Evolutionary conservation across 1,284 basidiomycete species (phyloP).

Genomic region (Ceratobasidium sp.): DNA sequence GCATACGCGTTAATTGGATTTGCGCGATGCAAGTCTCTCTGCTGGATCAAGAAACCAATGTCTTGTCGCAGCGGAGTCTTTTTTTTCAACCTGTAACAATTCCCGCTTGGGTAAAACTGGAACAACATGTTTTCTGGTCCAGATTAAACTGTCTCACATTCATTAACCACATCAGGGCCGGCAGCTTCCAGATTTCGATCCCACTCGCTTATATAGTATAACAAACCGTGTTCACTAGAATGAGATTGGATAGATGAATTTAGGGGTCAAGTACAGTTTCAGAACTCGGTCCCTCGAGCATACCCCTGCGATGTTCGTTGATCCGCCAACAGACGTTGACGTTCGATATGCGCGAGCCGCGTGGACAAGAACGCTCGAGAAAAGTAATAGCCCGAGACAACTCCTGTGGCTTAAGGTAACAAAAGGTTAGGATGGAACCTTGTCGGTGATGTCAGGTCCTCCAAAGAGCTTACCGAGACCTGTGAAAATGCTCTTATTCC

Average conservation of each 20-base stretch:
- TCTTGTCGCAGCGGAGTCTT: background rate
- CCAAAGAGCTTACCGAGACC: constrained; percentile 23
- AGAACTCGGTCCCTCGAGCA: background rate
- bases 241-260: background rate
- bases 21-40: background rate
- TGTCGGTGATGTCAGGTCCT: background rate
- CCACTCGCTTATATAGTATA: background rate
- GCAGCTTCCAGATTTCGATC: background rate
- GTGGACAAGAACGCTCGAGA: constrained; percentile 36
- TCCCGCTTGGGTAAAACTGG: background rate
- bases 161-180: background rate
- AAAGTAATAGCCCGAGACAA: constrained; percentile 29
- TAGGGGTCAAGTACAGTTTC: constrained; percentile 11
- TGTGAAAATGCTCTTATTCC: constrained; percentile 33
- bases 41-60: background rate
- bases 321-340: constrained; percentile 23
- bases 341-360: constrained; percentile 30
- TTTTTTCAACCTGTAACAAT: background rate
- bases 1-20: background rate
- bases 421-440: constrained; percentile 12
- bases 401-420: constrained; percentile 14
- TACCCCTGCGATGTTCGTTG: background rate
- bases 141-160: background rate
- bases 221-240: background rate
- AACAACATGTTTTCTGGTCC: background rate